Evolutionary conservation across 2,329 filamentous ascomycete genomes (phyloP), one percentile per base, ranked within the genome.

Genomic region (Ascochyta lentis): DNA sequence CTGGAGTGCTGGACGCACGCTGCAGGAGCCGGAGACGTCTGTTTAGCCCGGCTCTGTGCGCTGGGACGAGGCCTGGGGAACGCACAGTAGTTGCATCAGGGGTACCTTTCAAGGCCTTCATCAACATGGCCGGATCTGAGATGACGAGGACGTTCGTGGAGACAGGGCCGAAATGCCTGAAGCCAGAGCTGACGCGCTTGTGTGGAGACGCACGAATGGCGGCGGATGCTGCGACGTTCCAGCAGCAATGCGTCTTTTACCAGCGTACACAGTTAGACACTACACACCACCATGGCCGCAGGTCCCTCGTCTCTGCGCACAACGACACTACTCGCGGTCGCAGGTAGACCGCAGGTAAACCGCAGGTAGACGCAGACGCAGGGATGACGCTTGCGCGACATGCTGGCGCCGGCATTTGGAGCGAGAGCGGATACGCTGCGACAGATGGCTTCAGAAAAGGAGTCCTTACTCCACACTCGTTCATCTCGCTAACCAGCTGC

Each of bases 401-500:
- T 61, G 58, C 58, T 61, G 56, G 57, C 58, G 63, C 58, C 57
- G 62, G 58, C 62, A 63, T 61, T 70, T 72, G 69, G 68, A 67
- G 71, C 69, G 62, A 67, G 59, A 63, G 64, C 66, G 29, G 29
- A 10, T 49, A 59, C 63, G 53, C 43, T 56, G 53, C 42, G 53
- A 56, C 53, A 56, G 31, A 56, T 56, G 47, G 53, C 53, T 46
- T 41, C 33, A 29, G 37, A 42, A 56, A 51, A 56, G 42, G 42
- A 66, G 64, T 67, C 70, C 70, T 69, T 71, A 70, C 69, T 74
- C 70, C 71, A 72, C 71, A 71, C 48, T 60, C 58, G 60, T 66
- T 75, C 71, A 75, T 75, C 62, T 75, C 73, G 73, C 71, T 74
- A 72, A 67, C 48, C 39, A 38, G 59, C 63, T 58, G 64, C 56